Evolutionary conservation across 495 filamentous ascomycete species (phyloP), one percentile per base, ranked within the genome.

Genomic region (Trichoderma parareesei): DNA sequence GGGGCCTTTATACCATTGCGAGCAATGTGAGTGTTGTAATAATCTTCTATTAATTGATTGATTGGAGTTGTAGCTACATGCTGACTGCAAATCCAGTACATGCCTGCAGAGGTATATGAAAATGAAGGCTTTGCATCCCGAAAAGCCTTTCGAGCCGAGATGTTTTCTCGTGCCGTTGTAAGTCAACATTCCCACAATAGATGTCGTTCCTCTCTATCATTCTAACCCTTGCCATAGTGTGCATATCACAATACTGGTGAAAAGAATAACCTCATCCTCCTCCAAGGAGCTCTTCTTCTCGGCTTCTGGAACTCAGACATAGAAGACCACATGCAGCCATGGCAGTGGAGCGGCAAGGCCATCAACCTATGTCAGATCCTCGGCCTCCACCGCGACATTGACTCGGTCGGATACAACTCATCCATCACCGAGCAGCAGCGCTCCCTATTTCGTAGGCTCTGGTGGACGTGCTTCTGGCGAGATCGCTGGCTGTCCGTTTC

Each of bases 251-350:
- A 57, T 37, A 27, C 27, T 57, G 53, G 53, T 57, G 53, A 57
- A 6, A 57, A 57, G 53, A 57, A 57, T n/a, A 57, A 57, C 7
- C 18, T 57, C 37, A 16, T 57, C 9, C 53, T 57, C 5, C 53
- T 57, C 4, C 53, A 57, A n/a, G 20, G 27, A 3, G 53, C 53
- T 2, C 33, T 57, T 8, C 53, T 57, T 14, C 9, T 57, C 10
- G 33, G 53, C 27, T 57, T 57, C 27, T 57, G 53, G 53, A 57
- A 57, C 6, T 57, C 53, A 3, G 53, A 57, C 20, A 37, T 35
- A 37, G 53, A 57, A 33, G 53, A 57, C 9, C 53, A 57, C 16
- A 57, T 57, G 53, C 53, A 57, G 9, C 53, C 53, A n/a, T 57
- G 53, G 53, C 33, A 57, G 16, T 57, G 53, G 53, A 57, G 53